These are phyloP conservation scores for Heteromeles arbutifolia DNA, from an alignment of 306 rosid species.

Conservation along the genomic window DNA sequence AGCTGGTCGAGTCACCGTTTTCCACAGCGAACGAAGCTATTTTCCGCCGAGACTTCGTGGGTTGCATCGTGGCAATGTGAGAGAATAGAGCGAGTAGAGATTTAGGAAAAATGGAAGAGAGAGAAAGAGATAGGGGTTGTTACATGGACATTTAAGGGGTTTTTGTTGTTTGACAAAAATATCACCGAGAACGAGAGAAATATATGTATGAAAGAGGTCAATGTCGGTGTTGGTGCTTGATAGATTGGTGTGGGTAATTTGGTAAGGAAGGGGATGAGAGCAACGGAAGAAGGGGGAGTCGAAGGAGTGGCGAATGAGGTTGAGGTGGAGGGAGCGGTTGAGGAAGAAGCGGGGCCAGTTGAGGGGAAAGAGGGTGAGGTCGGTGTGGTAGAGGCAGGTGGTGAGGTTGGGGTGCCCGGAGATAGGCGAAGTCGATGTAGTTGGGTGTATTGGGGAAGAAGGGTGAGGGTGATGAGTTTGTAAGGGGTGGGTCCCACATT, in stretches of 20 bases:
- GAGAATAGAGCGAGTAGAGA: conserved; percentile 28
- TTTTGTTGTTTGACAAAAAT: conserved; percentile 8
- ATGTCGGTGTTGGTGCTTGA: not conserved
- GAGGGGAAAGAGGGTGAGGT: too few relatives aligned
- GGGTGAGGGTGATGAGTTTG: too few relatives aligned
- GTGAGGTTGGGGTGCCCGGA: too few relatives aligned
- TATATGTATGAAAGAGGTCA: not conserved
- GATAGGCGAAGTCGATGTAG: too few relatives aligned
- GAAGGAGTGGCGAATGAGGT: too few relatives aligned
- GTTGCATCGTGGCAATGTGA: conserved; percentile 31
- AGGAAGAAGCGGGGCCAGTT: too few relatives aligned
- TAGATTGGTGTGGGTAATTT: not conserved
- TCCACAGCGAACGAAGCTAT: conserved; percentile 37
- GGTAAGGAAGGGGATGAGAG: not conserved
- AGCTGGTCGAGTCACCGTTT: conserved; percentile 64
- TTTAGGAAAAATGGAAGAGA: conserved; percentile 18
- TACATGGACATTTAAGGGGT: conserved; percentile 19
- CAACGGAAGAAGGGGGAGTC: too few relatives aligned
- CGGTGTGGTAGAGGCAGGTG: too few relatives aligned
- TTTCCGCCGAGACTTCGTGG: conserved; percentile 69
- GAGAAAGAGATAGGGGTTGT: not conserved
- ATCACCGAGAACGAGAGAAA: not conserved
- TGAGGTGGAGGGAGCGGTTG: too few relatives aligned
- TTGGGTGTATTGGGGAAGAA: too few relatives aligned
- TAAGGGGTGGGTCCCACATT: too few relatives aligned